Conservation (phyloP, 768 basidiomycete genomes). For the Leccinum obscurum region DNA sequence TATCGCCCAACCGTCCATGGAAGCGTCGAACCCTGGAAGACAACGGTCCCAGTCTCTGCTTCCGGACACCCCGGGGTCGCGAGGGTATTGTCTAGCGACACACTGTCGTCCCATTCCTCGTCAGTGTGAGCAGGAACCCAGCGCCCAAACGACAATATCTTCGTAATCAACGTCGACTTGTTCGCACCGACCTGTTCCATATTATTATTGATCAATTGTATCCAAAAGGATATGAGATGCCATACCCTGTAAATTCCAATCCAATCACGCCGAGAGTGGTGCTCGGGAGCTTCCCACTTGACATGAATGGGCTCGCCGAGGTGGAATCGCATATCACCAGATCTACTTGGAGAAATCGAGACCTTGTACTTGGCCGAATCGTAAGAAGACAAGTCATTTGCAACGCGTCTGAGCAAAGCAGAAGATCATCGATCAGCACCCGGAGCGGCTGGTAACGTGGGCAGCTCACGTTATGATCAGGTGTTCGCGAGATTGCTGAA, state of each 20-base stretch:
- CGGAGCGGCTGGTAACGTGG: constrained; percentile 1
- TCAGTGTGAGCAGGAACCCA: constrained; percentile 86
- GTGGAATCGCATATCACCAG: constrained; percentile 65
- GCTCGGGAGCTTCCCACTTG: constrained; percentile 82
- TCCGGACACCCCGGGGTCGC: constrained; percentile 39
- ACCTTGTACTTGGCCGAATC: constrained; percentile 81
- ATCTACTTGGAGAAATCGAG: constrained; percentile 52
- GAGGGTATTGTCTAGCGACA: constrained; percentile 51
- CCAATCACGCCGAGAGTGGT: constrained; percentile 94
- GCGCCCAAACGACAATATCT: constrained; percentile 80
- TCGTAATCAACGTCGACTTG: constrained; percentile 78
- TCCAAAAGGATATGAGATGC: constrained; percentile 9
- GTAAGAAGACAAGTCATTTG: constrained; percentile 76
- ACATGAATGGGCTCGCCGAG: constrained; percentile 89
- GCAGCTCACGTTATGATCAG: constrained; percentile 84
- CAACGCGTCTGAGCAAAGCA: constrained; percentile 57
- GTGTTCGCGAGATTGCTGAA: constrained; percentile 88
- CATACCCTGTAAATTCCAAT: constrained; percentile 85
- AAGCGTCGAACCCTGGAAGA: constrained; percentile 75
- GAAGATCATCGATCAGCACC: constrained; percentile 1
- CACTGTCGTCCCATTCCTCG: constrained; percentile 92
- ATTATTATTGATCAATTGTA: constrained; percentile 1
- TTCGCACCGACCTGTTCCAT: constrained; percentile 79
- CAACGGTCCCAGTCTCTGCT: constrained; percentile 59
- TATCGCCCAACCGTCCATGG: constrained; percentile 88